phyloP scores from a whole-genome alignment of 495 filamentous ascomycete species.

The Collariella sp. region DNA sequence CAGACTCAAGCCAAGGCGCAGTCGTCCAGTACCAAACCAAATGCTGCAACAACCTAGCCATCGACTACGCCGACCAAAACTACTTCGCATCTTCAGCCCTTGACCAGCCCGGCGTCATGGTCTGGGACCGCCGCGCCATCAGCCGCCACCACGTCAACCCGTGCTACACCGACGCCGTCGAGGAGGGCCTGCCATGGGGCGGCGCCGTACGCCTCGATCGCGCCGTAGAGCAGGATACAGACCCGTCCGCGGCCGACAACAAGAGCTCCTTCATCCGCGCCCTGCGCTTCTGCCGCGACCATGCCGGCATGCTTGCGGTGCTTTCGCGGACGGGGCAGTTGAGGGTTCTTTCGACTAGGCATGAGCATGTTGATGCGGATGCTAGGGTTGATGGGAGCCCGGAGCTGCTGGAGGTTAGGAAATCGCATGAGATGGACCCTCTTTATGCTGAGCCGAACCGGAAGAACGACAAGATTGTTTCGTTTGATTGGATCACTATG shows the following conservation, averaged over 20 bases:
- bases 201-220: conserved; percentile 59
- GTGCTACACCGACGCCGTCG: conserved; percentile 40
- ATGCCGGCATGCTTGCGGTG: conserved; percentile 62
- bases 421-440: conserved; percentile 46
- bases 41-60: conserved; percentile 82
- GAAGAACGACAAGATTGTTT: conserved; percentile 59
- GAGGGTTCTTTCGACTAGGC: conserved; percentile 60
- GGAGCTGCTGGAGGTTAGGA: conserved; percentile 44
- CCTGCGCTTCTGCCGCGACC: conserved; percentile 69
- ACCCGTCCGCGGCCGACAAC: conserved; percentile 33
- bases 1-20: conserved; percentile 31
- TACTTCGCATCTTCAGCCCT: conserved; percentile 86
- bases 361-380: conserved; percentile 44
- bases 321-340: conserved; percentile 73
- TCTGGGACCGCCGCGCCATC: conserved; percentile 81
- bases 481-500: conserved; percentile 76
- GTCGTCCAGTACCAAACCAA: conserved; percentile 58
- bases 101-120: conserved; percentile 59
- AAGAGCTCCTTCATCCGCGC: conserved; percentile 58
- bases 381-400: conserved; percentile 34
- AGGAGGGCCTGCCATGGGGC: conserved; percentile 46
- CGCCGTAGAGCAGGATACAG: conserved; percentile 47
- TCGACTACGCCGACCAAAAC: conserved; percentile 84
- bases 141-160: conserved; percentile 37
- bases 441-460: conserved; percentile 37